Base-by-base conservation (phyloP, 305 asterid genomes). In the Fraxinus ornus region DNA sequence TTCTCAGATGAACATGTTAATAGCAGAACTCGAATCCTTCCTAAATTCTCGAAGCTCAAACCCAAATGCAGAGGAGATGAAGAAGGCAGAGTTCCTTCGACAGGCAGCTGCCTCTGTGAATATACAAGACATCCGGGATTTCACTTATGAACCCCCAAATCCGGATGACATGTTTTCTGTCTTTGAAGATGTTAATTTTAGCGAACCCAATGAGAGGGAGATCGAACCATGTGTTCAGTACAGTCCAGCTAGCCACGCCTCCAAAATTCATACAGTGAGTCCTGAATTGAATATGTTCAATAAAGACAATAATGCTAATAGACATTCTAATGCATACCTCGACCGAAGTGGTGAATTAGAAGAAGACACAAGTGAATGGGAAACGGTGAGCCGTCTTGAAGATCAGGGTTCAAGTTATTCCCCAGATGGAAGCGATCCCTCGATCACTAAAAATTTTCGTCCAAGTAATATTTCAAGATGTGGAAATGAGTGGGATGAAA, bases 331-430 rank as follows among this genome's bases (percentile, higher is more conserved):
- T 22, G 85, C 85, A 2, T 88, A 89, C 76, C 83, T 83, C 49
- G 91, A 92, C 81, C 90, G 41, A 49, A 91, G 92, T 19, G 94
- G 91, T 30, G 91, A 89, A 62, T 77, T 87, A 7, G 98, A 93
- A 81, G 98, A 92, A 55, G 99, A 94, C 1, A 92, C 93, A n/a
- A 94, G 98, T 21, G 99, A 93, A 84, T 96, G 99, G 99, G 99
- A 96, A 85, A 96, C 98, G 0, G 99, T 91, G 85, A 96, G 98
- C 89, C 98, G 91, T 83, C 89, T 91, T 2, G 99, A 93, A 60
- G 99, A 93, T 76, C 97, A 88, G 84, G 98, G 93, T 75, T 96
- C 98, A 0, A 91, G 93, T 83, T 93, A 87, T 78, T 94, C 98
- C 6, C 94, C 94, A 0, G 93, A 91, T 7, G 98, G 93, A 21